phyloP scores from a whole-genome alignment of 1,139 yeast genomes.

The Nakaseomyces uthaithaninus region DNA sequence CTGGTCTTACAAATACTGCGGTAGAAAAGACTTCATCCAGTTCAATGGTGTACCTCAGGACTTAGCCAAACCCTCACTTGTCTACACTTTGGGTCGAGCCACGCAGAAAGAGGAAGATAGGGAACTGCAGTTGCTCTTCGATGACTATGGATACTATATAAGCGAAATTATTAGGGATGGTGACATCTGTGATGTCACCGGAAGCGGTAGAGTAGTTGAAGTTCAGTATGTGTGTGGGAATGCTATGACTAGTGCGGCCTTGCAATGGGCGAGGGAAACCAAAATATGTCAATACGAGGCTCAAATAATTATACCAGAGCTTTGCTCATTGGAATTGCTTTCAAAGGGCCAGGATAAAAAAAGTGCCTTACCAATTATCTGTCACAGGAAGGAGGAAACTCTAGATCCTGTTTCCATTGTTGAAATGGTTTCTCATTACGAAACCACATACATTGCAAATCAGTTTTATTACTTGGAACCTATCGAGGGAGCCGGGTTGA shows the following conservation, averaged over 20 bases:
- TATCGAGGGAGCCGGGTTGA: conserved; percentile 1
- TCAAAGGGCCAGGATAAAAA: conserved; percentile 24
- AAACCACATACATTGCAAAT: conserved; percentile 22
- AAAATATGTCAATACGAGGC: conserved; percentile 67
- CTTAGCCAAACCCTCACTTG: conserved; percentile 24
- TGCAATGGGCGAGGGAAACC: conserved; percentile 50
- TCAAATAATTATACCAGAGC: conserved; percentile 47
- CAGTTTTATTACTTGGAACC: conserved; percentile 22
- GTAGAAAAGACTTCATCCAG: conserved; percentile 49
- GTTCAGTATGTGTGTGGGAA: conserved; percentile 63
- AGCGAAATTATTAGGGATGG: conserved; percentile 55
- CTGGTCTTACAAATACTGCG: conserved; percentile 60
- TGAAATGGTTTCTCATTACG: conserved; percentile 17
- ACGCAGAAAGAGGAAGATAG: conserved; percentile 20
- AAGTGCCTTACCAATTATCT: conserved; percentile 17
- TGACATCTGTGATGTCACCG: conserved; percentile 64
- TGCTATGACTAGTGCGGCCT: conserved; percentile 25
- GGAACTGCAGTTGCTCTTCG: conserved; percentile 24
- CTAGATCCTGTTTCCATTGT: conserved; percentile 9
- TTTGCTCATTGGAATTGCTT: conserved; percentile 41
- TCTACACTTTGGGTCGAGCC: conserved; percentile 43
- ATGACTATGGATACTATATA: conserved; percentile 39
- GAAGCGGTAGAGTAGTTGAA: conserved; percentile 51
- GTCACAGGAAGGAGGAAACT: conserved; percentile 10
- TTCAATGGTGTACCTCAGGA: conserved; percentile 36